Percentiles rank a stretch among this genome's conserved stretches.
Conservation (phyloP, 1,284 basidiomycete species). For the Austropuccinia psidii region DNA sequence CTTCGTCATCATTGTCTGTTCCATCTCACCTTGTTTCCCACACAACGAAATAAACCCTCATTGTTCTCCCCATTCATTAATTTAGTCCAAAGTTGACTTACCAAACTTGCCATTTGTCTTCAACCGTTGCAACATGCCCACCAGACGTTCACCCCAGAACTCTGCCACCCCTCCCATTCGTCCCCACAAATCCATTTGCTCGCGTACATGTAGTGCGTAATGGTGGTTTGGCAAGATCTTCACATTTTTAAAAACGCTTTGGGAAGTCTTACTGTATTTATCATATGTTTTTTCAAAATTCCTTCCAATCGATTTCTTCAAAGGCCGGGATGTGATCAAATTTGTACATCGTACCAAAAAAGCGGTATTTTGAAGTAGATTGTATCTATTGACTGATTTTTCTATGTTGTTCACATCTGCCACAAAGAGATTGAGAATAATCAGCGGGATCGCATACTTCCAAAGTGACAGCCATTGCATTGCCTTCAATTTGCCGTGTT, state of each 20-base stretch:
- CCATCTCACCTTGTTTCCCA: not conserved
- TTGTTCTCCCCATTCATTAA: not conserved
- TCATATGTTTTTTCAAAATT: not conserved
- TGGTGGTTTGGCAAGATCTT: not conserved
- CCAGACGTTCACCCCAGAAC: not conserved
- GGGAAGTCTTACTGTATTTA: not conserved
- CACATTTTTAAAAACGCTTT: not conserved
- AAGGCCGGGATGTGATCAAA: not conserved
- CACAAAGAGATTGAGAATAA: not conserved
- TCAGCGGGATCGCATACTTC: not conserved
- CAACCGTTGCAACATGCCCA: not conserved
- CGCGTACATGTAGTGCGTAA: not conserved
- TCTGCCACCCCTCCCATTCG: not conserved
- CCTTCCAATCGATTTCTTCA: not conserved
- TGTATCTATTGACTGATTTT: not conserved
- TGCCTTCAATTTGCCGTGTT: not conserved
- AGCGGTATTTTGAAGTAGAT: not conserved
- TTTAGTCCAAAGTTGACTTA: not conserved
- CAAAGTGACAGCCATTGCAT: not conserved
- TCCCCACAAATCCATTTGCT: not conserved
- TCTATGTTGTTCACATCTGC: not conserved
- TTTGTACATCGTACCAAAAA: not conserved
- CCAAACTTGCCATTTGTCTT: not conserved
- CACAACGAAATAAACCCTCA: not conserved
- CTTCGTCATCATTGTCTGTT: conserved; percentile 12